Percentiles rank a stretch among this genome's conserved stretches.
phyloP scores from a whole-genome alignment of 2,329 filamentous ascomycete species.

The Aureobasidium sp. region DNA sequence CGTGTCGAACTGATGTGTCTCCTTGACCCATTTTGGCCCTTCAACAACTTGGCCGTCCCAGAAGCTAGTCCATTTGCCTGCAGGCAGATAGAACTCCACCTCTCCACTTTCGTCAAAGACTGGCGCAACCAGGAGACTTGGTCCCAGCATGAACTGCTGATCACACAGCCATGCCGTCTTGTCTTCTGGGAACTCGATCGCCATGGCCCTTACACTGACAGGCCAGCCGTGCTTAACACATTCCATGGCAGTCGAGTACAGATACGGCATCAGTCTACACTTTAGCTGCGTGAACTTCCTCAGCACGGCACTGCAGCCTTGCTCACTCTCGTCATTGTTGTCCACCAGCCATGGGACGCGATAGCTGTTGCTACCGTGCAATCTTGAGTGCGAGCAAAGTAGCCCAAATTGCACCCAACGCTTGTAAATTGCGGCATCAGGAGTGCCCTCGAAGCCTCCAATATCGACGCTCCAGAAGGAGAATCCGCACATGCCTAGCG shows the following conservation, averaged over 20 bases:
- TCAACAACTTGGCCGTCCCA: conserved; percentile 37
- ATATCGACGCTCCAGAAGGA: conserved; percentile 66
- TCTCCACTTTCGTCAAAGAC: conserved; percentile 56
- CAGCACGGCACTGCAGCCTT: conserved; percentile 48
- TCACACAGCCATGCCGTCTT: conserved; percentile 61
- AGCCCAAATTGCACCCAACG: conserved; percentile 72
- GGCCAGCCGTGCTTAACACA: conserved; percentile 50
- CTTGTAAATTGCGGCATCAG: conserved; percentile 60
- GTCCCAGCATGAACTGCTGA: conserved; percentile 67
- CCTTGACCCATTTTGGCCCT: conserved; percentile 39
- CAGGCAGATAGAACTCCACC: conserved; percentile 59
- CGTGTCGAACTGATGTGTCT: conserved; percentile 34
- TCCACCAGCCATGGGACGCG: conserved; percentile 71
- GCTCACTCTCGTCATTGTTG: conserved; percentile 46
- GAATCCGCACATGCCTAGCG: conserved; percentile 57
- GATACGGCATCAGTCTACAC: conserved; percentile 51
- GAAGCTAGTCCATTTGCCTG: conserved; percentile 45
- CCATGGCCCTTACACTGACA: conserved; percentile 55
- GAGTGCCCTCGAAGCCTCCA: conserved; percentile 63
- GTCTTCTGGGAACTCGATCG: conserved; percentile 64
- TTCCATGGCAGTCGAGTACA: conserved; percentile 46
- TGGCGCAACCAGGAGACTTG: conserved; percentile 55
- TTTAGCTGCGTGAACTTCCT: conserved; percentile 48
- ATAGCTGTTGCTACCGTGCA: conserved; percentile 64
- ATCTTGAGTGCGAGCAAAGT: conserved; percentile 60